Evolutionary conservation across 202 grass and related monocot species (phyloP).

Genomic region (Setaria viridis): DNA sequence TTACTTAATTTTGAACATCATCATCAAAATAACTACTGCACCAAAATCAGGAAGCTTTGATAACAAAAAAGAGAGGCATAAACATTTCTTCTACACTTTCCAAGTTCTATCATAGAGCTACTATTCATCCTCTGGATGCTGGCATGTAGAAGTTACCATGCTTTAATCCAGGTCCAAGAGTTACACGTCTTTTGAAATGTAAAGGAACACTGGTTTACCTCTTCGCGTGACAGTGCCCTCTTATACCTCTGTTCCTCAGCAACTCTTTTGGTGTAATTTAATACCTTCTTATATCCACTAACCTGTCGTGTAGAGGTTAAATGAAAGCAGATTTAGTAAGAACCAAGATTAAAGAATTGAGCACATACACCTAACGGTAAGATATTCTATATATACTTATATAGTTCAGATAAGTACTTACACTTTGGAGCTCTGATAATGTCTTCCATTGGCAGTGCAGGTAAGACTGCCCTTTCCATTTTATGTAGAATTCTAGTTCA

Average conservation of each 20-base stretch:
- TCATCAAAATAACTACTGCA: neutral
- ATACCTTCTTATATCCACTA: constrained; percentile 98
- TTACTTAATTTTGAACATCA: constrained; percentile 11
- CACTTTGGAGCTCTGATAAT: constrained; percentile 79
- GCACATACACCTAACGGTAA: constrained; percentile 5
- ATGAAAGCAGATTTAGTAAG: constrained; percentile 28
- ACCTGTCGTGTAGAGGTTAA: constrained; percentile 66
- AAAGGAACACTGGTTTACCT: constrained; percentile 55
- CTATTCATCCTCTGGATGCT: constrained; percentile 24
- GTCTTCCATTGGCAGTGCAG: constrained; percentile 98
- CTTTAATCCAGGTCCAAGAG: constrained; percentile 21
- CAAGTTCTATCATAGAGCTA: constrained; percentile 16
- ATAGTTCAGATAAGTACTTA: constrained; percentile 47
- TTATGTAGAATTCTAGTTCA: constrained; percentile 97
- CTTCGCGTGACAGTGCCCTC: constrained; percentile 87
- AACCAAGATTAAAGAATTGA: constrained; percentile 4
- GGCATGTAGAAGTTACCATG: neutral
- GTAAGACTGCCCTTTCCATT: constrained; percentile 97
- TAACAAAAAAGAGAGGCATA: constrained; percentile 1
- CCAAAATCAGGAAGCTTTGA: neutral
- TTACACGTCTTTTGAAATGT: neutral
- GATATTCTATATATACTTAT: constrained; percentile 20
- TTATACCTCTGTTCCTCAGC: constrained; percentile 91
- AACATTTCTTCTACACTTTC: neutral
- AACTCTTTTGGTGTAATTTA: constrained; percentile 98